Evolutionary conservation across 805 yeast genomes (phyloP), one percentile per base, ranked within the genome.

Genomic region (Cephaloascus albidus): DNA sequence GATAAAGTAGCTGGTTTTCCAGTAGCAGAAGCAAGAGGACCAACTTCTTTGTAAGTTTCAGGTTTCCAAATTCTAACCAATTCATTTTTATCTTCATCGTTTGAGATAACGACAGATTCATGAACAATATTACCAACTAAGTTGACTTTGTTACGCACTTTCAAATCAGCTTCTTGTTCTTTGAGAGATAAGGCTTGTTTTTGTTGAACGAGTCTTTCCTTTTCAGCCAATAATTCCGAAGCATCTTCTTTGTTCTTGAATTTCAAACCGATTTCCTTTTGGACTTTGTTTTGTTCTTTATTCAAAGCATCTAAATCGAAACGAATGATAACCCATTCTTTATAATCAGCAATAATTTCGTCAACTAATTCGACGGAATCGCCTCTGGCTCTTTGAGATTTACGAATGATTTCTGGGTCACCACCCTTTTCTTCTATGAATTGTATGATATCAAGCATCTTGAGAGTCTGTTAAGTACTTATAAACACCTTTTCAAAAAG

Each of bases 401-500:
- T 76, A 60, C 83, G 83, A 58, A 93, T 87, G 40, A 70, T 70
- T 50, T 89, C 90, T 34, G 98, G 96, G 61, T 89, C 78, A 46
- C 98, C 98, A 43, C 98, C 98, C 66, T 88, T 90, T 58, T 93
- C 98, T 51, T 81, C 95, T 51, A 93, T 81, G 60, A 93, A 93
- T 58, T 85, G 84, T 49, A 82, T 71, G 49, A 93, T 86, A 63
- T 93, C 98, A 65, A 93, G 79, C 98, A 93, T 90, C 40, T 33
- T 48, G 16, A 36, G 6, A n/a, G 14, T 31, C 6, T 14, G 33
- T 14, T 26, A 10, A 14, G 10, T 26, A 10, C 30, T 26, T 26
- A 14, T 10, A 10, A 14, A 10, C n/a, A 8, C n/a, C 14, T 31
- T 8, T 6, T 31, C 12, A 26, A 10, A 14, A 26, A 10, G 30